These are phyloP conservation scores for Angomonas desouzai DNA, from an alignment of 208 protist genomes.

Conservation along the genomic window DNA sequence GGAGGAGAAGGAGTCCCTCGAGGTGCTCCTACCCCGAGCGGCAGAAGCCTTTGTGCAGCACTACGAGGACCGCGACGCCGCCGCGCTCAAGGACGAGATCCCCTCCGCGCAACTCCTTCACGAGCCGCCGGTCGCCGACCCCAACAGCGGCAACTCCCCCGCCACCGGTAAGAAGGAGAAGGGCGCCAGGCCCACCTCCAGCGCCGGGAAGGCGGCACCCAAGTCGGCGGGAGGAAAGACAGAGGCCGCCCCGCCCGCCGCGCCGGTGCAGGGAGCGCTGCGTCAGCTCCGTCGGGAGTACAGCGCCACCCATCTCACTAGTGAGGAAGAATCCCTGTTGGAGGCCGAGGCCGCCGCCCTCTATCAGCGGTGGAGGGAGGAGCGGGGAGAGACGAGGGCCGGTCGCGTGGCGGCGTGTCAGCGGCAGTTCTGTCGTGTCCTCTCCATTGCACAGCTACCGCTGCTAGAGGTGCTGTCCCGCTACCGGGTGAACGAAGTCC, in stretches of 20 bases:
- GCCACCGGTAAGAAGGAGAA: background rate
- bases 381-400: conserved; percentile 17
- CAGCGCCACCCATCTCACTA: background rate
- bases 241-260: background rate
- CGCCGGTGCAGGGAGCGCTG: conserved; percentile 8
- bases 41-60: conserved; percentile 32
- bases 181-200: conserved; percentile 2
- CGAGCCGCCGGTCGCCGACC: background rate
- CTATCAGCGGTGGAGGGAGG: conserved; percentile 16
- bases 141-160: background rate
- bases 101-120: conserved; percentile 17
- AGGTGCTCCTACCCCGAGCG: conserved; percentile 40
- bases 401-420: conserved; percentile 5
- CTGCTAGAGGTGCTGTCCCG: conserved; percentile 47
- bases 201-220: background rate
- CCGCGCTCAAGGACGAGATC: conserved; percentile 19
- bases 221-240: background rate
- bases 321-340: conserved; percentile 9
- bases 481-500: conserved; percentile 38
- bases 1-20: conserved; percentile 29
- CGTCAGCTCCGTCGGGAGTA: background rate
- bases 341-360: conserved; percentile 29
- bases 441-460: conserved; percentile 46
- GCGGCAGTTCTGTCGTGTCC: conserved; percentile 27
- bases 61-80: conserved; percentile 12